Evolutionary conservation across 345 rosid species (phyloP), one percentile per base, ranked within the genome.

Genomic region (Hypericum perforatum): DNA sequence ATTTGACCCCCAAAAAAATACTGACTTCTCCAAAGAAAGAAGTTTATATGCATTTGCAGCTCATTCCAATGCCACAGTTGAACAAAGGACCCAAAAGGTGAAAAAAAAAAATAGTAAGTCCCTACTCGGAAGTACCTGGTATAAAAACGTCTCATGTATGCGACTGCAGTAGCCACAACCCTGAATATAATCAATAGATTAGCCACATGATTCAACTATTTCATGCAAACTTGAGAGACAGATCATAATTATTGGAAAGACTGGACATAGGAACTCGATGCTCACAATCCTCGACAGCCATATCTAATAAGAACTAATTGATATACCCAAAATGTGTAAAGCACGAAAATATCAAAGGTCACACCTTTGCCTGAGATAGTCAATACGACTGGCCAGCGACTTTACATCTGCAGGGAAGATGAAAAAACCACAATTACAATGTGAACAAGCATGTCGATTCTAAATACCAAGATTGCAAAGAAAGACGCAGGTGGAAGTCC

Each of bases 61-160:
- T 22, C 1, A 22, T 22, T 22, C 32, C 32, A 22, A 22, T 22
- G 32, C 4, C 1, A 22, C 32, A 22, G 1, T 22, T 22, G 32
- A 22, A 22, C 32, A 22, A 22, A 4, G 32, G 32, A 1, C 32
- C 32, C n/a, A n/a, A n/a, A n/a, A n/a, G n/a, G n/a, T n/a, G n/a
- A n/a, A n/a, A n/a, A n/a, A n/a, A n/a, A n/a, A 22, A 22, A 22
- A 22, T 22, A 22, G 32, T 22, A 38, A 15, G 49, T 15, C 39
- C 48, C 29, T 32, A 37, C 10, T 16, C 11, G 13, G 13, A 49
- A 38, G 57, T 72, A 92, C 98, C 94, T 85, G 54, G 79, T 81
- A 68, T 85, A 92, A 59, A 85, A 87, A 40, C 96, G 95, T 66
- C 98, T 82, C 98, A 92, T 92, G 59, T 85, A 92, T 10, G 96